Percentiles rank a stretch among this genome's conserved stretches.
Conservation (phyloP, 345 rosid genomes). For the Murraya paniculata region DNA sequence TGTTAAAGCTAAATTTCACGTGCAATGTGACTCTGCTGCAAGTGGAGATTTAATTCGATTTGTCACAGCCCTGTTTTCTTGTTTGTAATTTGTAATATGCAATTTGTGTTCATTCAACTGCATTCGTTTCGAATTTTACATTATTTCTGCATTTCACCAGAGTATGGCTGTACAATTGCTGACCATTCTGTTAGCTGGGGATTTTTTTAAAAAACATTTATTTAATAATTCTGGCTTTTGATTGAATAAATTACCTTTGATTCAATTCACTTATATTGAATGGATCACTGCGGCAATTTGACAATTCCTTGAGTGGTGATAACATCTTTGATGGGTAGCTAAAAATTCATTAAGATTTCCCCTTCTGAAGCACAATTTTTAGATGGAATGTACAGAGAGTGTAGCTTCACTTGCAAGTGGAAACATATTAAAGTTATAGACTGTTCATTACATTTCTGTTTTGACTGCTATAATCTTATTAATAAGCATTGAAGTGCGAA, state of each 20-base stretch:
- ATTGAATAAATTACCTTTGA: not conserved
- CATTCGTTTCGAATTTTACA: not conserved
- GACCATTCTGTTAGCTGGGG: too few relatives aligned
- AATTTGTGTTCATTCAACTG: not conserved
- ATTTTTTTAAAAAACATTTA: too few relatives aligned
- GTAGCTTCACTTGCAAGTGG: not conserved
- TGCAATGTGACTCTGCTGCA: not conserved
- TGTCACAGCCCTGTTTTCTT: not conserved
- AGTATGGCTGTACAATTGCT: not conserved
- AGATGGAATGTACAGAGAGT: not conserved
- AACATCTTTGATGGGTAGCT: not conserved
- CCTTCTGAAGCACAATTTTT: not conserved
- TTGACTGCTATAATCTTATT: not conserved
- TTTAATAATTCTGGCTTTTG: not conserved
- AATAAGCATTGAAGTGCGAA: not conserved
- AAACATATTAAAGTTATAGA: not conserved
- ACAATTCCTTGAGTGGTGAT: not conserved
- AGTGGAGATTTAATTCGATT: not conserved
- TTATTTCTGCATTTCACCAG: not conserved
- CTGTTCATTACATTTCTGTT: not conserved
- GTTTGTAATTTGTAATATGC: not conserved
- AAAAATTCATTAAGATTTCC: not conserved
- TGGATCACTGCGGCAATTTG: too few relatives aligned
- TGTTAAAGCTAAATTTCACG: too few relatives aligned
- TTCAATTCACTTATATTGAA: too few relatives aligned